Evolutionary conservation across 2,329 filamentous ascomycete species (phyloP), one percentile per base, ranked within the genome.

Genomic region (Epichloe scottii): DNA sequence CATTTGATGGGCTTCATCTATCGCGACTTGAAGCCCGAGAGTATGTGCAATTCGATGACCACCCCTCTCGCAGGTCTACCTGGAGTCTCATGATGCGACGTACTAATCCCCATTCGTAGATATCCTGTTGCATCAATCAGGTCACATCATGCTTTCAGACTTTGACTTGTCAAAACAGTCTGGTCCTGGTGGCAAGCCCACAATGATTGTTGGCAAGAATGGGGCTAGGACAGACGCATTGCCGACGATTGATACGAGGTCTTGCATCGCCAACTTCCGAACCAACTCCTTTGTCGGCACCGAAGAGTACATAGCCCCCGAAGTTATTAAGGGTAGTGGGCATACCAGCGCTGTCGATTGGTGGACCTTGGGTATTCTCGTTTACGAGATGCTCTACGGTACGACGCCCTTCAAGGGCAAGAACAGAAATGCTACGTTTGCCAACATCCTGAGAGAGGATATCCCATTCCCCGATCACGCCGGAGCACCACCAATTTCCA

Each of bases 1-100:
- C 93, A 98, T 71, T 73, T 98, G 56, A 98, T 98, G 93, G 93
- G 93, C 26, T 98, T 98, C 72, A 98, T 98, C 58, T 98, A 98
- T 70, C 84, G 93, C 59, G 93, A 98, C 70, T 67, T 98, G 62
- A 98, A 98, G 72, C 93, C 93, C 57, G 93, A 98, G 72, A 98
- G 90, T 95, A 76, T 60, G 87, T 45, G 6, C 8, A 5, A n/a
- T 19, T 11, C 33, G 7, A 19, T 15, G 5, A 1, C 17, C 19
- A 6, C 35, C 35, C 35, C 35, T 38, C 35, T 38, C 34, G 6
- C 10, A 46, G 4, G 19, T 4, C 45, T 30, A 34, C n/a, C 6
- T 44, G 42, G 7, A 7, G 5, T 34, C 14, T 35, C 17, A 30
- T 19, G 15, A 8, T 30, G 33, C 2, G 23, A 30, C 3, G 17